Percentiles rank a stretch among this genome's conserved stretches.
These are phyloP conservation scores for Blastocystis sp. DNA, from an alignment of 352 stramenopile species.

Conservation along the genomic window DNA sequence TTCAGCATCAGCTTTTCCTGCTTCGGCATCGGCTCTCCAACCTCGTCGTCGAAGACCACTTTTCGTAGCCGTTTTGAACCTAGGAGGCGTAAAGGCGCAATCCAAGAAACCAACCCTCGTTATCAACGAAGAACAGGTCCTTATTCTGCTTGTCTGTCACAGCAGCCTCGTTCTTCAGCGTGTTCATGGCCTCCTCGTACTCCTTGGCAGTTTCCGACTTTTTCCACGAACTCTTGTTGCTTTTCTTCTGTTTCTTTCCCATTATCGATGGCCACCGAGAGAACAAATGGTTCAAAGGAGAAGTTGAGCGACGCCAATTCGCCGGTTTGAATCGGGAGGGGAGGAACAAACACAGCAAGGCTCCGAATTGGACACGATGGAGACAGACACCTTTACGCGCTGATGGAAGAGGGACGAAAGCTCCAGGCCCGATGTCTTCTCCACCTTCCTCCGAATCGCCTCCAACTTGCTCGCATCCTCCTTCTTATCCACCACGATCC, in stretches of 20 bases:
- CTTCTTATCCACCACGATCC: background rate
- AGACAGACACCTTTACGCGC: slow-evolving; percentile 7
- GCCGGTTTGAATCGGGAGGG: background rate
- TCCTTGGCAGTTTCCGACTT: slow-evolving; percentile 64
- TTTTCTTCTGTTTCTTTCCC: slow-evolving; percentile 61
- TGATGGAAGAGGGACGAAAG: background rate
- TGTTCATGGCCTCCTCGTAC: slow-evolving; percentile 44
- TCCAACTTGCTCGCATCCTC: background rate
- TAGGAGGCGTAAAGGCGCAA: background rate
- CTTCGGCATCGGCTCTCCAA: background rate
- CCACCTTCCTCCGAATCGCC: slow-evolving; percentile 17
- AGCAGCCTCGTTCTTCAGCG: background rate
- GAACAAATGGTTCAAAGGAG: background rate
- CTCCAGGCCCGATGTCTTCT: slow-evolving; percentile 48
- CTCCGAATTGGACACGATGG: background rate
- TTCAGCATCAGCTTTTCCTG: slow-evolving; percentile 3
- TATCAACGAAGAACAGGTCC: slow-evolving; percentile 41
- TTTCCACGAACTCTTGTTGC: slow-evolving; percentile 25
- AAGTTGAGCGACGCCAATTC: background rate
- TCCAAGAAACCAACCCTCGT: background rate
- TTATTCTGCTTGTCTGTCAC: background rate
- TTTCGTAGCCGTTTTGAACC: slow-evolving; percentile 16
- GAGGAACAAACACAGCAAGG: slow-evolving; percentile 17
- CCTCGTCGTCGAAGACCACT: slow-evolving; percentile 44
- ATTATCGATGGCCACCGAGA: background rate